These are phyloP conservation scores for Fusarium globosum DNA, from an alignment of 2,329 filamentous ascomycete species.

Conservation along the genomic window DNA sequence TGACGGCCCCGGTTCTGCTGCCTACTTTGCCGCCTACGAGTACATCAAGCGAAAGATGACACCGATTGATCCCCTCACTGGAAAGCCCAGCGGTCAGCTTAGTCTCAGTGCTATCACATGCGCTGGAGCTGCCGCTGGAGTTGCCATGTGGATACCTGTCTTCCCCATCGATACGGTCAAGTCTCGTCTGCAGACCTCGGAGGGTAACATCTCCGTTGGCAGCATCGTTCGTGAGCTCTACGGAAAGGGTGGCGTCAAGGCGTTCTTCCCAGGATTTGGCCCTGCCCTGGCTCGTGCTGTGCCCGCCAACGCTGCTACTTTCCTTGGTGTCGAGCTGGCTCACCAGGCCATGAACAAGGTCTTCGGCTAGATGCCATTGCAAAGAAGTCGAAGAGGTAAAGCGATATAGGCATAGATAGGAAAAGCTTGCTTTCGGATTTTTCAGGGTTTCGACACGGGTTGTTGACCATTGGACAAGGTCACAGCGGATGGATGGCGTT, in stretches of 20 bases:
- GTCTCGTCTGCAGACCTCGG: slow-evolving; percentile 89
- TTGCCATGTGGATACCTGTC: slow-evolving; percentile 99
- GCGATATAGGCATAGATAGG: not conserved
- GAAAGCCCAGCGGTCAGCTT: slow-evolving; percentile 79
- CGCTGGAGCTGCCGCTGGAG: slow-evolving; percentile 89
- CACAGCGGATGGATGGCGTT: slow-evolving; percentile 32
- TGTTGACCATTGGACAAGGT: slow-evolving; percentile 1
- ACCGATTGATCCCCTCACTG: slow-evolving; percentile 79
- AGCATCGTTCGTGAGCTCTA: slow-evolving; percentile 88
- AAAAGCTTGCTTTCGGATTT: slow-evolving; percentile 28
- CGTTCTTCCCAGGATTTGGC: slow-evolving; percentile 97
- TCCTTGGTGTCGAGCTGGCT: slow-evolving; percentile 85
- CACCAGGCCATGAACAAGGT: slow-evolving; percentile 84
- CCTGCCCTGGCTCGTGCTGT: slow-evolving; percentile 93
- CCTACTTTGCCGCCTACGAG: slow-evolving; percentile 98
- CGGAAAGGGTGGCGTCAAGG: slow-evolving; percentile 81
- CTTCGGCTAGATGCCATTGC: slow-evolving; percentile 59
- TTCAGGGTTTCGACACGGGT: not conserved
- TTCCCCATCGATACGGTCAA: slow-evolving; percentile 99
- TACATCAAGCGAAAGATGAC: slow-evolving; percentile 90
- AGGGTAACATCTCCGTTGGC: slow-evolving; percentile 83
- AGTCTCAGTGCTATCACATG: slow-evolving; percentile 84
- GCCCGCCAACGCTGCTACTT: slow-evolving; percentile 96
- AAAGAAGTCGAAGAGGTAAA: not conserved
- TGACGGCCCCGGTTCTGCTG: slow-evolving; percentile 91